Base-by-base conservation (phyloP, 139 green algal genomes). In the Chlorella sp. region DNA sequence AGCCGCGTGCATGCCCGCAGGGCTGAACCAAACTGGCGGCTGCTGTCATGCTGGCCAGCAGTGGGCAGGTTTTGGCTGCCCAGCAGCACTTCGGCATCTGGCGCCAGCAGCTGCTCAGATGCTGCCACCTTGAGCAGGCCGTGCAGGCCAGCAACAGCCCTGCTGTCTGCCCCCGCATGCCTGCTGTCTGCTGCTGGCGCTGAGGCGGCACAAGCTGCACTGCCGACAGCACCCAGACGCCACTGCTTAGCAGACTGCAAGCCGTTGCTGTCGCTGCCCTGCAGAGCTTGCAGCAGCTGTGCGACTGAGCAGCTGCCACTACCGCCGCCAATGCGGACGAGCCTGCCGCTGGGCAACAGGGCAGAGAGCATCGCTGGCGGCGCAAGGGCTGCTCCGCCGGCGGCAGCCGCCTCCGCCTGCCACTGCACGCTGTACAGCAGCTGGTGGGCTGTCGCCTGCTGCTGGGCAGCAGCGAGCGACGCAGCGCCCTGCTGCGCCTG, bases 41-140 rank as follows among this genome's bases (percentile, higher is more conserved):
- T 58, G 77, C 14, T 6, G 34, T 0, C 17, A 3, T 38, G 22
- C 2, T 41, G 0, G 58, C 40, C 1, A 32, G 20, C 34, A 41
- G 36, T 22, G 22, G 38, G 32, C 38, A 34, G 38, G 22, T 11
- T 20, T 7, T 16, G 16, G 19, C 40, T 17, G 60, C 40, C n/a
- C 32, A 41, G 58, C 24, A 56, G 32, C 4, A 83, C 40, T 1
- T 64, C 40, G 19, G 60, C 60, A 20, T 32, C 77, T 38, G 60
- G 30, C 0, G 8, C 65, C 9, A 65, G 8, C 6, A 84, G 60
- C 62, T 65, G 65, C 44, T 84, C 80, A 7, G 80, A 36, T 36
- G 46, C 65, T 44, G 64, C 64, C n/a, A 74, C 64, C 32, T 84
- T 84, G 64, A 84, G 79, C 79, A 84, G 3, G 40, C 64, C 79